Base-by-base conservation (phyloP, 495 filamentous ascomycete species). In the Astrothelium subdiscretum region DNA sequence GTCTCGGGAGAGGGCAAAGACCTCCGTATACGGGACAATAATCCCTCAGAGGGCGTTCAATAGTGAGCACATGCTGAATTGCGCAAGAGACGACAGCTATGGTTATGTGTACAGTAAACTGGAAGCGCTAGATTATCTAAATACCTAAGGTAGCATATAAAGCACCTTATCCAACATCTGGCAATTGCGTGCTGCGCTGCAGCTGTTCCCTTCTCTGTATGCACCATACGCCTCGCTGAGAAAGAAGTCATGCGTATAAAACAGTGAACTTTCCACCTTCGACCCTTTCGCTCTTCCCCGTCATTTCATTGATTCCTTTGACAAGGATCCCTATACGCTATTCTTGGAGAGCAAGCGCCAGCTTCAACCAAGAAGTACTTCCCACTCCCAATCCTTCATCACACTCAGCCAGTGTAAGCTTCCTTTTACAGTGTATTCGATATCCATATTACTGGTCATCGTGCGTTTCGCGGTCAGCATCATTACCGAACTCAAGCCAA, bases 301-400 rank as follows among this genome's bases (percentile, higher is more conserved):
- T 20, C 12, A 12, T 22, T 12, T n/a, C 43, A 10, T 15, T 18
- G 10, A 20, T 12, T 22, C n/a, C 43, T 22, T 48, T 22, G 12
- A 48, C 5, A 15, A 48, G 12, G 43, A 48, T 6, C 35, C 35
- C 35, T 6, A 20, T 48, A 22, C 43, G 5, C 43, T 5, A 48
- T n/a, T n/a, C 12, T 5, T 5, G n/a, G n/a, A 48, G n/a, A 5
- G 20, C 5, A 48, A 18, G n/a, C n/a, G 43, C 10, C 11, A 24
- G 29, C 12, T 2, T 54, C 24, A 54, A 29, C 48, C 48, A 54
- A 54, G 48, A 12, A 54, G 24, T 5, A 54, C 83, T 80, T 91
- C 88, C 88, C 88, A 91, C 18, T 80, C 76, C 83, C 84, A 88
- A 62, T 90, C 87, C 63, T 83, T 82, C 88, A 91, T 91, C 52